Evolutionary conservation across 2,329 filamentous ascomycete genomes (phyloP), one percentile per base, ranked within the genome.

Genomic region (Aschersonia sp.): DNA sequence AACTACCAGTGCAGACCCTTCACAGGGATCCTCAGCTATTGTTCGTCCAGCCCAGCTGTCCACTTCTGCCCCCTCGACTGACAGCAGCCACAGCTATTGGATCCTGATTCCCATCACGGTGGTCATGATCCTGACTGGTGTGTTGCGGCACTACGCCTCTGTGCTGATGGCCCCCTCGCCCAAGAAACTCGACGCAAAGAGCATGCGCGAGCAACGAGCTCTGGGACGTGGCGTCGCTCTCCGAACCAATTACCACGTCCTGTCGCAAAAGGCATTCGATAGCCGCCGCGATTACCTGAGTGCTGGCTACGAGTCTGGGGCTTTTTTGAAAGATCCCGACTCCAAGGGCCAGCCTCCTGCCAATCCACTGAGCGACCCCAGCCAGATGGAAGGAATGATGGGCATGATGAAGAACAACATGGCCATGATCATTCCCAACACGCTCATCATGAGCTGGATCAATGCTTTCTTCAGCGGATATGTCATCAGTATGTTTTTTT

Each of bases 381-480:
- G 84, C 44, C 87, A 87, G 49, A 98, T 98, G 92, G 94, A 98
- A 62, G 90, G 89, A 56, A 98, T 98, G 92, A 98, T 98, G 92
- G 90, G 92, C 56, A 95, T 95, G 87, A 94, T 98, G 87, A 98
- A 98, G 77, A 89, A 89, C 49, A 95, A 98, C 63, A 95, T 98
- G 85, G 90, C 92, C 54, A 98, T 97, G 92, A 97, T 98, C 72
- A 87, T 98, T 49, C 92, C 92, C 45, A 95, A 98, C 67, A 97
- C 89, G 5, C 69, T 98, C 62, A 98, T 98, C 56, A 98, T 98
- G 92, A 92, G 90, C 55, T 98, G 92, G 92, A 97, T 98, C 64
- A 98, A 98, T 69, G 89, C 92, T 0, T 98, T 97, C 63, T 98
- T 98, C 60, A 94, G 87, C 46, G 92, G 92, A 32, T 98, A 95